These are phyloP conservation scores for Verbascum thapsus DNA, from an alignment of 257 asterid genomes.

Conservation along the genomic window DNA sequence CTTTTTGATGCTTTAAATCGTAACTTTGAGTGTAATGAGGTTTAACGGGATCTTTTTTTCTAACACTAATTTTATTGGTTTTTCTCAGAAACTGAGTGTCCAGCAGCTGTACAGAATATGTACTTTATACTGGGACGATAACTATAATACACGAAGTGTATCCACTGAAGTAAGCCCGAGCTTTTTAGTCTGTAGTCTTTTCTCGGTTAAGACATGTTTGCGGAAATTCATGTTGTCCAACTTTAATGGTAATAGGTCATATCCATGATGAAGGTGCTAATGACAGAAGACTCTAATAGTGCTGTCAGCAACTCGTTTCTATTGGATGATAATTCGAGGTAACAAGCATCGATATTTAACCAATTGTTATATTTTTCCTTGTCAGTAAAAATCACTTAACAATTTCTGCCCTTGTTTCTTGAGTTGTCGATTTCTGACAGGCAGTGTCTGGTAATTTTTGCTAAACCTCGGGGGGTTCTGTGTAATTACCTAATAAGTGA, in stretches of 20 bases:
- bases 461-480: no score
- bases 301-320: constrained; percentile 81
- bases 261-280: constrained; percentile 91
- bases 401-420: no score
- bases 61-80: constrained; percentile 30
- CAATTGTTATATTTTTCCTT: no score
- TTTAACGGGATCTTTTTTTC: constrained; percentile 17
- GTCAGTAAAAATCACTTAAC: no score
- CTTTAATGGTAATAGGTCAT: constrained; percentile 63
- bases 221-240: neutral
- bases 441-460: no score
- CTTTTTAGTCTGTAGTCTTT: neutral
- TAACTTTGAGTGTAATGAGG: neutral
- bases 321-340: constrained; percentile 96
- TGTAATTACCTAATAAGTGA: no score
- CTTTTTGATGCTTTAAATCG: no score
- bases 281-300: constrained; percentile 92
- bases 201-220: neutral
- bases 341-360: no score
- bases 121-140: constrained; percentile 90
- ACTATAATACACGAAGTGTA: constrained; percentile 93
- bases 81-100: constrained; percentile 81
- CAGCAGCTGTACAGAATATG: constrained; percentile 99
- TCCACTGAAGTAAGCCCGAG: constrained; percentile 74
- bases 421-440: no score